Conservation (phyloP, 768 basidiomycete species). For the Podaxis mareebaensis region DNA sequence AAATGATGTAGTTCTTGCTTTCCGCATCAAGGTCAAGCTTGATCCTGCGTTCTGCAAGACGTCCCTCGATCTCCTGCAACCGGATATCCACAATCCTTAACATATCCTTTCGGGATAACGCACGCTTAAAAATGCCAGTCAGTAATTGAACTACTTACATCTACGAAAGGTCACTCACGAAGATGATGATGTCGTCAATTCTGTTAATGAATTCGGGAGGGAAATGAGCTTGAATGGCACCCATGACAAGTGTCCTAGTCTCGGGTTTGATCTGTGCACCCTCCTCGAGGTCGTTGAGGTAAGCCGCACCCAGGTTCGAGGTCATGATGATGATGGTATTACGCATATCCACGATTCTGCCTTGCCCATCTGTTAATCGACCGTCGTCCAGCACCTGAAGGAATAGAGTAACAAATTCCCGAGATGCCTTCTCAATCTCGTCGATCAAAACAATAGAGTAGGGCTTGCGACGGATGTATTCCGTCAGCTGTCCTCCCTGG, state of each 20-base stretch:
- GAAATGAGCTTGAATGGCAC: slow-evolving; percentile 81
- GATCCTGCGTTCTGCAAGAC: slow-evolving; percentile 81
- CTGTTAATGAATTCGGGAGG: slow-evolving; percentile 93
- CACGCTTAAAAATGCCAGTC: slow-evolving; percentile 54
- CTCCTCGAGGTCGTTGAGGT: slow-evolving; percentile 72
- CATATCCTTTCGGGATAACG: slow-evolving; percentile 75
- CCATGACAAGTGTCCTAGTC: slow-evolving; percentile 71
- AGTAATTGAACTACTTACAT: slow-evolving; percentile 18
- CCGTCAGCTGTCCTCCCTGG: slow-evolving; percentile 86
- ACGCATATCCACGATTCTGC: slow-evolving; percentile 83
- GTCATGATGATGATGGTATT: slow-evolving; percentile 96
- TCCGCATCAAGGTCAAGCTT: slow-evolving; percentile 72
- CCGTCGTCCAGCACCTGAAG: slow-evolving; percentile 91
- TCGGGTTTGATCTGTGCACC: slow-evolving; percentile 59
- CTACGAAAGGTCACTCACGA: slow-evolving; percentile 46
- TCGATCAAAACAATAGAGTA: slow-evolving; percentile 86
- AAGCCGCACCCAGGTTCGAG: slow-evolving; percentile 83
- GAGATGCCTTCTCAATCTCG: slow-evolving; percentile 90
- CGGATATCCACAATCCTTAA: slow-evolving; percentile 88
- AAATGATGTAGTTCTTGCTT: slow-evolving; percentile 74
- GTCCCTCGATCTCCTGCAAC: slow-evolving; percentile 79
- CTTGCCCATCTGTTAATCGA: slow-evolving; percentile 89
- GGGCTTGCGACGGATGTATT: slow-evolving; percentile 89
- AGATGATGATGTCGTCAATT: slow-evolving; percentile 84
- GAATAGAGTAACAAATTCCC: slow-evolving; percentile 54